Base-by-base conservation (phyloP, 148 eudicot genomes). In the Pharnaceum exiguum region DNA sequence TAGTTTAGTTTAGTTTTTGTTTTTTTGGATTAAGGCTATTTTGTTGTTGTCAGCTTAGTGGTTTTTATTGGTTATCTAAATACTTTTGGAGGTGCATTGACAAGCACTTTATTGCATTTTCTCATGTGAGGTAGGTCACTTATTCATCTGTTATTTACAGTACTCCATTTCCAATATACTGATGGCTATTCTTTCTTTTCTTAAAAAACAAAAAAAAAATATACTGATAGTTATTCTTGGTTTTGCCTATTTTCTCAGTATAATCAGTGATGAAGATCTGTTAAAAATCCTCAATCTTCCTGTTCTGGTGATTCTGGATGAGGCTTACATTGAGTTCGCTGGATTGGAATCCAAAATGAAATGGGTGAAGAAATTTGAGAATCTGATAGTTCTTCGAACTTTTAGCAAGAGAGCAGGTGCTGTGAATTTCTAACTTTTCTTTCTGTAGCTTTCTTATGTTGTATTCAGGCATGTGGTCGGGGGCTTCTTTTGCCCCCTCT, bases 361-460 rank as follows among this genome's bases (percentile, higher is more conserved):
- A 54, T 93, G 98, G 98, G 98, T 93, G 71, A 86, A 93, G 81
- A 78, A 78, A 66, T 75, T 81, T 49, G 98, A 93, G 61, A 91
- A 93, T 71, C 78, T 93, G 13, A 83, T 93, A 55, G 96, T 93
- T 53, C 95, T 93, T 57, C 86, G 98, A 44, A 93, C 96, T 59
- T 93, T 93, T 39, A 88, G 98, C 73, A 93, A 93, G 71, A 72
- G 96, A 78, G 96, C 98, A 38, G 98, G 98, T 93, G 62, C 48
- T 54, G 1, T 19, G 25, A 47, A 59, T 26, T 24, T 29, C 18
- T 11, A 51, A 42, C 53, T 13, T 19, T 4, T 38, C 10, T 27
- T 25, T 5, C 25, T 25, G 19, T 57, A 27, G 31, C 13, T 24
- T 35, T 38, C 32, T 38, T n/a, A 26, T 37, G 25, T 24, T 7